Evolutionary conservation across 1,284 basidiomycete species (phyloP), one percentile per base, ranked within the genome.

Genomic region (Microbotryum lychnidis-dioicae): DNA sequence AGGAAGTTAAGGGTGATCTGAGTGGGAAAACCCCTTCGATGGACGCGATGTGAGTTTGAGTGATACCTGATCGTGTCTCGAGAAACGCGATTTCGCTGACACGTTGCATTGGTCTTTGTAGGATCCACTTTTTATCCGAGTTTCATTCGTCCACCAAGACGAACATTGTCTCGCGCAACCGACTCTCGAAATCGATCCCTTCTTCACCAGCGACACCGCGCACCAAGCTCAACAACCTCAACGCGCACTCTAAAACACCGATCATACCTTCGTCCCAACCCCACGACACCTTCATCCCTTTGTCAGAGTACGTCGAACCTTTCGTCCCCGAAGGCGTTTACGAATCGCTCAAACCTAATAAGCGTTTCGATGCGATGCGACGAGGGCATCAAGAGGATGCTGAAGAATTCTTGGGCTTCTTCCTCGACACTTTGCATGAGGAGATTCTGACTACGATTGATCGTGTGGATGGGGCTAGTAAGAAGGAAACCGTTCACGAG

Each of bases 401-500:
- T 1, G 93, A 98, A 75, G 94, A 98, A 76, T 98, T 97, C 77
- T 80, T 97, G n/a, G 93, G 94, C 10, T 96, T 97, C 78, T 93
- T 91, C 78, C 80, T 97, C 50, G 92, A 97, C 74, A 91, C 91
- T 0, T 79, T 98, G 4, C 92, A 97, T 75, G 94, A 98, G 73
- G 94, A 98, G 77, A 76, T 97, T 18, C 77, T 91, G 5, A 80
- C 80, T 2, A 78, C 93, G 6, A 77, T 83, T 50, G 76, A 82
- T 23, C 62, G 69, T 27, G 69, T 70, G 16, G 70, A 74, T 50
- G 77, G 74, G 49, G 77, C 79, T 53, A 80, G 80, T 53, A 80
- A 80, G 63, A 77, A 78, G 23, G 77, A 76, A 49, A 75, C 75
- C 20, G 84, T 18, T 18, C 14, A 42, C 37, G 37, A 18, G 37